These are phyloP conservation scores for Glebionis coronaria DNA, from an alignment of 129 eudicot genomes.

Conservation along the genomic window DNA sequence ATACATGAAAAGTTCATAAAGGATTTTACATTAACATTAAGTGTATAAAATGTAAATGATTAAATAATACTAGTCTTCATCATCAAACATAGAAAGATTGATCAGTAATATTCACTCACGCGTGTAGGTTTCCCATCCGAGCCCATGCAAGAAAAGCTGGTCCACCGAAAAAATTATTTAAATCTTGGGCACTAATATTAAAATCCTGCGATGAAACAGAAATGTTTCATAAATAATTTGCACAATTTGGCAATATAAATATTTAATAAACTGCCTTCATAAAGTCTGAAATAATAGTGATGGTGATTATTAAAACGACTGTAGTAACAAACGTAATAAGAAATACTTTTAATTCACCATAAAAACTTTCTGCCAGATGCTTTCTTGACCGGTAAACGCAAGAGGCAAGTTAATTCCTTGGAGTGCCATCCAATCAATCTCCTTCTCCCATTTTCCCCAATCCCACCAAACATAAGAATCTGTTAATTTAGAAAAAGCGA, in stretches of 20 bases:
- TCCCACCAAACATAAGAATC: constrained; percentile 99
- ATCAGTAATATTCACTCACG: constrained; percentile 41
- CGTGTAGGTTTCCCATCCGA: constrained; percentile 98
- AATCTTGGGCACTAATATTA: constrained; percentile 61
- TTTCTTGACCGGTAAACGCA: constrained; percentile 93
- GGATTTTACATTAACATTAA: not conserved
- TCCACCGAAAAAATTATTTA: constrained; percentile 89
- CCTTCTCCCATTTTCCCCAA: constrained; percentile 98
- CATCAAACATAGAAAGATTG: constrained; percentile 1
- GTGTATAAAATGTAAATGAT: not conserved
- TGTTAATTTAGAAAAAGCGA: constrained; percentile 24
- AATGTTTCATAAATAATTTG: constrained; percentile 11
- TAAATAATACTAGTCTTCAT: not conserved
- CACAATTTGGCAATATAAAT: not conserved
- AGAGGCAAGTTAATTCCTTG: constrained; percentile 94
- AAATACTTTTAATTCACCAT: constrained; percentile 39
- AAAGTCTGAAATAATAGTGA: not conserved
- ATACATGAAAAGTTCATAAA: not conserved
- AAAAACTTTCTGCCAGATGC: constrained; percentile 98
- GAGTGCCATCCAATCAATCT: constrained; percentile 99
- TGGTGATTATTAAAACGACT: not conserved
- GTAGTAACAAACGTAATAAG: constrained; percentile 10
- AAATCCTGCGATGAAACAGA: constrained; percentile 46
- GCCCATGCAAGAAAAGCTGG: constrained; percentile 99
- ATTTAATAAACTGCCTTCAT: not conserved